Evolutionary conservation across 108 stramenopile species (phyloP), one percentile per base, ranked within the genome.

Genomic region (Hondaea fermentalgiana): DNA sequence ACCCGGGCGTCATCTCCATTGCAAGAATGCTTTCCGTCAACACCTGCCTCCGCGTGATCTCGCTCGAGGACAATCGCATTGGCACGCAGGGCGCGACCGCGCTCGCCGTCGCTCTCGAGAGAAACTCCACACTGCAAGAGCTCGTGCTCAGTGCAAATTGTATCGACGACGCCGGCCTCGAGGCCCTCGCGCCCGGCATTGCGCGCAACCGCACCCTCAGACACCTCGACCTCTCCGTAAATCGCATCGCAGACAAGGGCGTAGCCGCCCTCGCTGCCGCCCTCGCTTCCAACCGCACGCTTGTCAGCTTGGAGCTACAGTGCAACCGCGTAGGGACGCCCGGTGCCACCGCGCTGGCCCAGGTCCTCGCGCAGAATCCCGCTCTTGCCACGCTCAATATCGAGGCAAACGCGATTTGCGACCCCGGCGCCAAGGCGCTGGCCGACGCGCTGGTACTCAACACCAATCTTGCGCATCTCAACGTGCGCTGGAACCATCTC

Each of bases 1-100:
- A 92, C 51, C 53, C 19, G 5, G 44, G 90, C 35, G 87, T 91
- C 4, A 89, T 87, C 10, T 87, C 87, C 59, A 72, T 92, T 5
- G 88, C 89, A 49, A 60, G 90, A 42, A 72, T 90, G 21, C 89
- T 92, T 19, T 72, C 60, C 17, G 83, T 88, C n/a, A 91, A 91
- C 64, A 72, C 45, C 47, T 76, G 88, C 21, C 87, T 91, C 45
- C 90, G 58, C 49, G 49, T 72, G n/a, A 72, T 92, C 45, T 44
- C 60, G 17, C 69, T 92, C 60, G 76, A 60, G 21, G 88, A 90
- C 71, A 92, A 92, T 71, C 91, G 51, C n/a, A 92, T 92, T 43
- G 89, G 88, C 5, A n/a, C 55, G 21, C 90, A 92, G 21, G 92
- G 92, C 57, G 72, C 87, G 17, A 90, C 90, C 55, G 91, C 91